Conservation (phyloP, 1,139 yeast genomes). For the Schizosaccharomyces versatilis region DNA sequence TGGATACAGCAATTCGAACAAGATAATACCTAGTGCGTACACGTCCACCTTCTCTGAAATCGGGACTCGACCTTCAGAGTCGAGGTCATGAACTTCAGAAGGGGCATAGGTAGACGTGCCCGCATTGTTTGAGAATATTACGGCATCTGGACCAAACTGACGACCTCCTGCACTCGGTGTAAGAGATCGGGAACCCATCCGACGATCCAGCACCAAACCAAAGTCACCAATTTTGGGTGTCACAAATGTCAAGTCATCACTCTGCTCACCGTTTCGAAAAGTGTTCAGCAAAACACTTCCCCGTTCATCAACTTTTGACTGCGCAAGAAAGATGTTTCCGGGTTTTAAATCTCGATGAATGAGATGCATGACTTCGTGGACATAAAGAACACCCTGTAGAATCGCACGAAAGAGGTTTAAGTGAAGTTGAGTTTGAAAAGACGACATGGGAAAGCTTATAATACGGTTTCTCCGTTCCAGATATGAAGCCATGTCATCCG, state of each 20-base stretch:
- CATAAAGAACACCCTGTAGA: conserved; percentile 72
- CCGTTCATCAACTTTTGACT: conserved; percentile 40
- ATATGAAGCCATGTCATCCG: conserved; percentile 5
- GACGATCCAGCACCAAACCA: conserved; percentile 57
- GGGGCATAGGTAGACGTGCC: conserved; percentile 92
- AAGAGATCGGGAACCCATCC: neutral
- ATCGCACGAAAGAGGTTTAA: conserved; percentile 45
- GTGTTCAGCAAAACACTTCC: conserved; percentile 1
- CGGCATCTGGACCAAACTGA: neutral
- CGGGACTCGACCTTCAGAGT: conserved; percentile 27
- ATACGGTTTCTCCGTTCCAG: conserved; percentile 2
- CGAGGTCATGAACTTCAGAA: conserved; percentile 37
- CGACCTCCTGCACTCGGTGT: conserved; percentile 2
- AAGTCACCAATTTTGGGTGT: conserved; percentile 75
- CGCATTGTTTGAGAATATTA: conserved; percentile 23
- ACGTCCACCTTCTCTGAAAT: conserved; percentile 88
- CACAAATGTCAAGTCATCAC: neutral
- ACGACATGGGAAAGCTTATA: neutral
- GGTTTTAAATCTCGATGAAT: conserved; percentile 92
- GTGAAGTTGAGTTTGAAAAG: neutral
- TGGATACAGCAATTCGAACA: conserved; percentile 81
- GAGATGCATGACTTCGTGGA: conserved; percentile 82
- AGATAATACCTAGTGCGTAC: conserved; percentile 83
- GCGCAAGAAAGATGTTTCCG: conserved; percentile 81
- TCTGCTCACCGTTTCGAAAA: neutral